Evolutionary conservation across 345 rosid genomes (phyloP).

Genomic region (Eucalyptus albens): DNA sequence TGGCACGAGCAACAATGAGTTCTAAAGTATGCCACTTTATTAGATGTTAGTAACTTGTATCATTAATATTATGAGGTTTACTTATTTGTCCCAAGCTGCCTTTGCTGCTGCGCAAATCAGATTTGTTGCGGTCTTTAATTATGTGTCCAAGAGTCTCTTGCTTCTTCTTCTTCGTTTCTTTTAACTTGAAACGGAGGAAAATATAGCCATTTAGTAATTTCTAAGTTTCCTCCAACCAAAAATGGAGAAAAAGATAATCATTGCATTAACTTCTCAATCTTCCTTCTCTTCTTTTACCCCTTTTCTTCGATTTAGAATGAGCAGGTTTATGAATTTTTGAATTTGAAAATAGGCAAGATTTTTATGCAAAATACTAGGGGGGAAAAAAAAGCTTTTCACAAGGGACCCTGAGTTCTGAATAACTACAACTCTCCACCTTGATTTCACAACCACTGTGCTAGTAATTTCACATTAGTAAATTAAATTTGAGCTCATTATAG

Average conservation of each 20-base stretch:
- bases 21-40: neutral
- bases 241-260: too few species aligned
- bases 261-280: too few species aligned
- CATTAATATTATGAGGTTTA: neutral
- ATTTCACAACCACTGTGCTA: neutral
- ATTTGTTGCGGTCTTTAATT: neutral
- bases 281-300: too few species aligned
- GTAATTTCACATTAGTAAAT: neutral
- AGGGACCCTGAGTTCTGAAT: neutral
- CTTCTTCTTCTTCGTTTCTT: neutral
- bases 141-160: neutral
- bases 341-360: neutral
- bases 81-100: neutral
- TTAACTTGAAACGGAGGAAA: too few species aligned
- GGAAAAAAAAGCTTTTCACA: neutral
- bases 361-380: neutral
- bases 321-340: neutral
- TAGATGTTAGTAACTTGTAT: neutral
- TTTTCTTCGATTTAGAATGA: neutral
- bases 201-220: too few species aligned
- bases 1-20: slow-evolving; percentile 6
- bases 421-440: neutral
- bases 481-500: neutral
- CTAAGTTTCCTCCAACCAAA: too few species aligned
- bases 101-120: neutral